Base-by-base conservation (phyloP, 2,329 filamentous ascomycete genomes). In the Periconia sp. region DNA sequence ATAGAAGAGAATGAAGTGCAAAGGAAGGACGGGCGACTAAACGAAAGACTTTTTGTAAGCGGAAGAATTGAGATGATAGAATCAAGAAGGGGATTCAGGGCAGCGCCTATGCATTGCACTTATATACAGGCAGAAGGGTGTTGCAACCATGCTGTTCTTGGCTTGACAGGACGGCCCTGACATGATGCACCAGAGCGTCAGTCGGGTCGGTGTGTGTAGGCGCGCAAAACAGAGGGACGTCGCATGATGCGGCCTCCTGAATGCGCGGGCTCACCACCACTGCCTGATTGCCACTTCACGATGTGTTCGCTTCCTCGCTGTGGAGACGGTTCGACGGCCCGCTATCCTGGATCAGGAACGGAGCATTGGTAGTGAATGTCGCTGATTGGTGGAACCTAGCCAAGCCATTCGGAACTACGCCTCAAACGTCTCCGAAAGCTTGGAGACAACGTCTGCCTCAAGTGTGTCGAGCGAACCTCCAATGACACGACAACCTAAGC, bases 361-460 rank as follows among this genome's bases (percentile, higher is more conserved):
- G 44, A 48, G 42, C 29, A 22, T 22, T 29, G 28, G 23, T 16
- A 3, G n/a, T 19, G 25, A 11, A 32, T 29, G 31, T 22, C 12
- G 33, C 4, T 57, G 50, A 57, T 62, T 64, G 57, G 60, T 51
- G 40, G 46, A 38, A 18, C 8, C 4, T 19, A 23, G 48, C 52
- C 52, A 49, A 58, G 48, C 34, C 15, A 43, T 35, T 40, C 42
- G 48, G 26, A 36, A 15, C 31, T 15, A 26, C n/a, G 16, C n/a
- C 38, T 56, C 55, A 61, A 53, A 64, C 57, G 36, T 16, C 40
- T 38, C 51, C 57, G 58, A 59, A 59, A 47, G 43, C 45, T 60
- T 52, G 46, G 62, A 65, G 57, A 65, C 62, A 48, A 43, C 46
- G 36, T 50, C 50, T 63, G 59, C 60, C 36, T 63, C 61, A 64